A percentile compares a stretch with the other conserved stretches of the same genome.
Conservation (phyloP, 768 basidiomycete species). For the Tricholoma sp. region DNA sequence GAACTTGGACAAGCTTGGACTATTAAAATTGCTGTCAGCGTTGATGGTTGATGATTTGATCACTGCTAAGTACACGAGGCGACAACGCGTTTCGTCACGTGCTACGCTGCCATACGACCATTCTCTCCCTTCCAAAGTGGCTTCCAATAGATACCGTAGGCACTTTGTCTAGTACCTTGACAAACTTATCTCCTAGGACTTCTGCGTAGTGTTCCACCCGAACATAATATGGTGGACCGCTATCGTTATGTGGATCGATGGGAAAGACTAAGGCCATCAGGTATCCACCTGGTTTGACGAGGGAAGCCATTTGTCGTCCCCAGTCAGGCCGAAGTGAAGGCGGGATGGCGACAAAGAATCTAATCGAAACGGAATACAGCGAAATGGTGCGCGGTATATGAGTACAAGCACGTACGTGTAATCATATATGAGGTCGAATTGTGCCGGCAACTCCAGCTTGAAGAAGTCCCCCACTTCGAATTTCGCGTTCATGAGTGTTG, state of each 20-base stretch:
- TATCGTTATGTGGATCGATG: constrained; percentile 34
- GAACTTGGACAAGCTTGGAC: too few species aligned
- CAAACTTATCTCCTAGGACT: constrained; percentile 44
- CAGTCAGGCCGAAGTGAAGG: constrained; percentile 47
- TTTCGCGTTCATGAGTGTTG: constrained; percentile 21
- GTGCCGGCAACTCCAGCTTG: constrained; percentile 29
- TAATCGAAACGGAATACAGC: constrained; percentile 15
- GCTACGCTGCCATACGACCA: constrained; percentile 49
- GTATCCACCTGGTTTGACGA: constrained; percentile 59
- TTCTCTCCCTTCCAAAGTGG: constrained; percentile 44
- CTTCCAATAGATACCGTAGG: constrained; percentile 35
- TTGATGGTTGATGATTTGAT: too few species aligned
- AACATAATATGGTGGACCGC: constrained; percentile 62
- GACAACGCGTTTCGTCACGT: neutral
- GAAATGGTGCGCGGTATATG: neutral
- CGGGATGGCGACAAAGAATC: constrained; percentile 72
- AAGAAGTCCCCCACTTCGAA: constrained; percentile 55
- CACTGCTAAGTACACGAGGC: too few species aligned
- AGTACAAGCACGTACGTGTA: constrained; percentile 42
- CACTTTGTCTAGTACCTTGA: constrained; percentile 47
- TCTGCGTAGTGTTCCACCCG: constrained; percentile 51
- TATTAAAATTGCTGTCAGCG: too few species aligned
- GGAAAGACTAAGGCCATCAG: constrained; percentile 61
- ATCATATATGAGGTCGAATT: constrained; percentile 59
- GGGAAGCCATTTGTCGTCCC: constrained; percentile 49